phyloP scores from a whole-genome alignment of 495 filamentous ascomycete genomes.

The Polyplosphaeria fusca region DNA sequence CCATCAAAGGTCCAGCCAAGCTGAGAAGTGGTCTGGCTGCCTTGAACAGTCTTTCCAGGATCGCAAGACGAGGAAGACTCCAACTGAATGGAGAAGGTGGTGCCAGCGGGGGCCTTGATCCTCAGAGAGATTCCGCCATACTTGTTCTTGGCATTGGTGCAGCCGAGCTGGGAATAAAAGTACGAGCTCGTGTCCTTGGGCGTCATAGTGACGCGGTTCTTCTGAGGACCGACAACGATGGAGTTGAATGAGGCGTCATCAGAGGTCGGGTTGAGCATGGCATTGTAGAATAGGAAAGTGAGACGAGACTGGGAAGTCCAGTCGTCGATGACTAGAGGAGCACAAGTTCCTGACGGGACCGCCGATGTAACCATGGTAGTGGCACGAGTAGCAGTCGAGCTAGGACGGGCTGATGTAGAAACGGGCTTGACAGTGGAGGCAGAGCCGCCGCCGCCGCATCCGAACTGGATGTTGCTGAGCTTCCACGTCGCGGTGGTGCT shows the following conservation, averaged over 20 bases:
- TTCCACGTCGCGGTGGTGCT: conserved; percentile 47
- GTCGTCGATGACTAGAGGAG: conserved; percentile 57
- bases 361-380: conserved; percentile 22
- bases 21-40: conserved; percentile 47
- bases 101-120: conserved; percentile 54
- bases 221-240: conserved; percentile 43
- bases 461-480: conserved; percentile 52
- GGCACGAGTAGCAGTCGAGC: background rate
- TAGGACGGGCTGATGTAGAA: background rate
- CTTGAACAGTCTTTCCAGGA: conserved; percentile 22
- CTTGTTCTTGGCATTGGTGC: conserved; percentile 48
- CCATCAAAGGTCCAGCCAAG: conserved; percentile 62
- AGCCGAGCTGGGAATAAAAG: conserved; percentile 59
- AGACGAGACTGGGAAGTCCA: conserved; percentile 62
- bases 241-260: conserved; percentile 61
- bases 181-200: conserved; percentile 51
- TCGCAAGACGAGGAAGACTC: conserved; percentile 48
- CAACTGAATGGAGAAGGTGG: conserved; percentile 54
- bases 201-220: conserved; percentile 54
- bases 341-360: conserved; percentile 44
- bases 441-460: conserved; percentile 42
- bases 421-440: conserved; percentile 1
- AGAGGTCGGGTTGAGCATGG: conserved; percentile 54
- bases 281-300: conserved; percentile 64
- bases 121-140: conserved; percentile 61